Evolutionary conservation across 768 basidiomycete species (phyloP), one percentile per base, ranked within the genome.

Genomic region (Sarcomyxa edulis): DNA sequence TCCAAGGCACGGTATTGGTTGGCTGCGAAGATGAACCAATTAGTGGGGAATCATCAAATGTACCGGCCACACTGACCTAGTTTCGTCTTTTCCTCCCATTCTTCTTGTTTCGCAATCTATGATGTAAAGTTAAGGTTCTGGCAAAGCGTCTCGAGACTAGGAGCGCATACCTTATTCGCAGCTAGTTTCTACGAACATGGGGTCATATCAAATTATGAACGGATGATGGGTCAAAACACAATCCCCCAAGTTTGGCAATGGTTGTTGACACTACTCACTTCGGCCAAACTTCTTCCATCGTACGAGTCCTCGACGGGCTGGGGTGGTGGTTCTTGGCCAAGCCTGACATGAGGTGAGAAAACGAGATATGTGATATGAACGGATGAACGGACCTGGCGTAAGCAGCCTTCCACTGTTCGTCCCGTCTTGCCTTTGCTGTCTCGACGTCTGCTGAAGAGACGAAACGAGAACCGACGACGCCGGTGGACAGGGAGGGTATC

Each of bases 21-120:
- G 37, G 87, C 87, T 86, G 56, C 21, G 39, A 21, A 37, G 7
- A 9, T 24, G 24, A 33, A 35, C 28, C 37, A 9, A 44, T 47
- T 31, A 49, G 45, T 27, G 28, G 25, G 33, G 33, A 30, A 21
- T 16, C 31, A 21, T 23, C 27, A 32, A 26, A 18, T 32, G 16
- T 62, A 61, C 71, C 25, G 15, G 20, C 14, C 32, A 20, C 24
- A 40, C 42, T 38, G 39, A 66, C 71, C 71, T 61, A 92, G 74
- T 57, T 89, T 90, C 44, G 78, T 87, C 56, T 85, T 85, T 58
- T 89, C 85, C 55, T 92, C 89, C 85, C 87, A 92, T 76, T 92
- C 86, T 58, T 92, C 89, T 62, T 92, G 87, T 59, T 91, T 90
- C 47, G 86, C 87, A 52, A 81, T 78, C 86, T 89, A 47, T 20